phyloP scores from a whole-genome alignment of 2,329 filamentous ascomycete genomes.

The Phoma herbarum region DNA sequence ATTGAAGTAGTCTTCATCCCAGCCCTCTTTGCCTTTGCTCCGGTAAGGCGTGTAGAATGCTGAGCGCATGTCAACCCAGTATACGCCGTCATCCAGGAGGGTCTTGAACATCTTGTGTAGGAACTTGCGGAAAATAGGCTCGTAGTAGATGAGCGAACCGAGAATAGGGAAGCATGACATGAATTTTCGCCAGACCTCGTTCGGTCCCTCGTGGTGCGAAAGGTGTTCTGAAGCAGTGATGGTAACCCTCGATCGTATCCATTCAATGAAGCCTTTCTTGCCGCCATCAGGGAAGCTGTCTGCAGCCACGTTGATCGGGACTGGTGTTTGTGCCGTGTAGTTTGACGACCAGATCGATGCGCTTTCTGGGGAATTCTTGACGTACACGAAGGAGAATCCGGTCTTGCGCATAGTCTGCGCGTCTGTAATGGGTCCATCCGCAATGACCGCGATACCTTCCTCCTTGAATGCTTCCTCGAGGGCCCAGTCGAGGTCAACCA shows the following conservation, averaged over 20 bases:
- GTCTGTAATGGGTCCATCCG: conserved; percentile 65
- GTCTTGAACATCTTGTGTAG: conserved; percentile 74
- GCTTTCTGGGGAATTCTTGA: conserved; percentile 52
- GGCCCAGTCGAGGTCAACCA: conserved; percentile 86
- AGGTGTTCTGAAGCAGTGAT: conserved; percentile 77
- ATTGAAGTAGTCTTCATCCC: conserved; percentile 72
- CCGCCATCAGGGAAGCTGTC: conserved; percentile 78
- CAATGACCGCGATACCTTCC: conserved; percentile 76
- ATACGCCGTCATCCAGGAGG: conserved; percentile 81
- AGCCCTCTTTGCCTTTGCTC: conserved; percentile 68
- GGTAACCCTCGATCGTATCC: conserved; percentile 77
- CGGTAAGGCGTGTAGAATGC: conserved; percentile 78
- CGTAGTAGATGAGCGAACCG: conserved; percentile 81
- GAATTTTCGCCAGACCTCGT: conserved; percentile 88
- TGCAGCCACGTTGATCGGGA: conserved; percentile 70
- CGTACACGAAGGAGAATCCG: conserved; percentile 66
- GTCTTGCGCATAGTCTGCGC: conserved; percentile 63
- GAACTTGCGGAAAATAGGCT: conserved; percentile 84
- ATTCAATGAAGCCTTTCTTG: conserved; percentile 74
- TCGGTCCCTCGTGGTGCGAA: conserved; percentile 81
- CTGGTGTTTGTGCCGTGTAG: conserved; percentile 68
- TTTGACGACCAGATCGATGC: conserved; percentile 70
- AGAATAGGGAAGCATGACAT: conserved; percentile 76
- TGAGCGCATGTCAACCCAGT: conserved; percentile 82
- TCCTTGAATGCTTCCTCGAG: conserved; percentile 75